Evolutionary conservation across 2,329 filamentous ascomycete genomes (phyloP).

Genomic region (Xylaria sp.): DNA sequence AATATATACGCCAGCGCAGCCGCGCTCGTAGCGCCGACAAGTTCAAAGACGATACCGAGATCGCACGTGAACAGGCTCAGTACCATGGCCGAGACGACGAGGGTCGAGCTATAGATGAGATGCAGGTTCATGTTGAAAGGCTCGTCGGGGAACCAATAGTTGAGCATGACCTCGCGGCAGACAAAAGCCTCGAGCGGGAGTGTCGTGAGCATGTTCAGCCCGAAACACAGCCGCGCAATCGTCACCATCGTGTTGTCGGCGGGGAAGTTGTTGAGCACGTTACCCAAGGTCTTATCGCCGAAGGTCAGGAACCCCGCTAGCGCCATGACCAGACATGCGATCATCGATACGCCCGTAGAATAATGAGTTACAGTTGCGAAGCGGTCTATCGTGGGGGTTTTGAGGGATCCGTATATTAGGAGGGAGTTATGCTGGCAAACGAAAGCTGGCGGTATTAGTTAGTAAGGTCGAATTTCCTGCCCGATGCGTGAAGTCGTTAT

Average conservation of each 20-base stretch:
- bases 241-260: slow-evolving; percentile 92
- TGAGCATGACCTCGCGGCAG: slow-evolving; percentile 94
- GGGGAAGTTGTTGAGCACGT: slow-evolving; percentile 98
- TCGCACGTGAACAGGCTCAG: slow-evolving; percentile 90
- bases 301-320: slow-evolving; percentile 92
- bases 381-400: slow-evolving; percentile 93
- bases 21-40: slow-evolving; percentile 94
- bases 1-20: slow-evolving; percentile 95
- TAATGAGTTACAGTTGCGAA: slow-evolving; percentile 94
- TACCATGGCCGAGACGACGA: slow-evolving; percentile 82
- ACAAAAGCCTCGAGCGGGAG: slow-evolving; percentile 97
- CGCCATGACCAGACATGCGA: slow-evolving; percentile 91
- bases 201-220: slow-evolving; percentile 98
- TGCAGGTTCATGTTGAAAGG: slow-evolving; percentile 87
- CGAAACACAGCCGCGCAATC: slow-evolving; percentile 92
- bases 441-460: slow-evolving; percentile 60
- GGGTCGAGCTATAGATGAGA: slow-evolving; percentile 82
- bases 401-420: slow-evolving; percentile 94
- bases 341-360: slow-evolving; percentile 87
- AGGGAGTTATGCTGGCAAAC: slow-evolving; percentile 93
- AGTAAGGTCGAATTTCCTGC: slow-evolving; percentile 41
- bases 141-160: slow-evolving; percentile 76
- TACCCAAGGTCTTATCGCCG: slow-evolving; percentile 89
- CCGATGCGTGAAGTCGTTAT: neutral
- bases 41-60: slow-evolving; percentile 91